Conservation (phyloP, 2,329 filamentous ascomycete genomes). For the Periconia digitata region DNA sequence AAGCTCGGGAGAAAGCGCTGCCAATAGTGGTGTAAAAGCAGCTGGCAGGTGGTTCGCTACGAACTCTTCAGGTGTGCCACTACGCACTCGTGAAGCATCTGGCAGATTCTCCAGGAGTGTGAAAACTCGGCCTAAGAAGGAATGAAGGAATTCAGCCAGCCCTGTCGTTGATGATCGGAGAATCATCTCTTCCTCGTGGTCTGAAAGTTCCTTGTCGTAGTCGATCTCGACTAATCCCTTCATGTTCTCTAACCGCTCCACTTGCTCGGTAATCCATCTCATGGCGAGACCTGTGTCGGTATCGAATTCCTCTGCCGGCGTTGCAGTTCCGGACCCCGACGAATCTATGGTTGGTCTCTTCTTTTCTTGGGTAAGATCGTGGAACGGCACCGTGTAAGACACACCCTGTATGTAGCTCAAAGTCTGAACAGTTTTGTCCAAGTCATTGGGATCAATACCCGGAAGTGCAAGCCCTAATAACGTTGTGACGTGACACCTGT, state of each 20-base stretch:
- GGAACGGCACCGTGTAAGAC: conserved; percentile 92
- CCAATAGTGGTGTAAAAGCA: conserved; percentile 85
- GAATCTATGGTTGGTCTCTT: conserved; percentile 18
- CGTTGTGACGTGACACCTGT: conserved; percentile 92
- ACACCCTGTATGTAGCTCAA: conserved; percentile 94
- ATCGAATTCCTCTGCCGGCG: conserved; percentile 38
- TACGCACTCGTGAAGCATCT: conserved; percentile 83
- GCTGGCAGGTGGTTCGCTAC: conserved; percentile 94
- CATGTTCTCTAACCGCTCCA: conserved; percentile 89
- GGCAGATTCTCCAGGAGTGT: conserved; percentile 93
- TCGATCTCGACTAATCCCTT: conserved; percentile 83
- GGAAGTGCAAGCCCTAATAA: conserved; percentile 89
- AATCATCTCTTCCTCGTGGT: conserved; percentile 84
- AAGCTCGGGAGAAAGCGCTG: conserved; percentile 86
- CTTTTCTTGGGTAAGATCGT: conserved; percentile 69
- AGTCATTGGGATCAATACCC: conserved; percentile 95
- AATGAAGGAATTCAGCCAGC: conserved; percentile 88
- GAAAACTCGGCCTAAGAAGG: conserved; percentile 91
- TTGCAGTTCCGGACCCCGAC: conserved; percentile 27
- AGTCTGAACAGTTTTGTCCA: conserved; percentile 94
- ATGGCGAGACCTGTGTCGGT: conserved; percentile 65
- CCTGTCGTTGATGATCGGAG: conserved; percentile 91
- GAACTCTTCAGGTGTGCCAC: conserved; percentile 92
- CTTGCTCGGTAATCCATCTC: conserved; percentile 91
- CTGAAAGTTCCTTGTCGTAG: conserved; percentile 77